Conservation (phyloP, 1,139 yeast genomes). For the Diutina mesorugosa region DNA sequence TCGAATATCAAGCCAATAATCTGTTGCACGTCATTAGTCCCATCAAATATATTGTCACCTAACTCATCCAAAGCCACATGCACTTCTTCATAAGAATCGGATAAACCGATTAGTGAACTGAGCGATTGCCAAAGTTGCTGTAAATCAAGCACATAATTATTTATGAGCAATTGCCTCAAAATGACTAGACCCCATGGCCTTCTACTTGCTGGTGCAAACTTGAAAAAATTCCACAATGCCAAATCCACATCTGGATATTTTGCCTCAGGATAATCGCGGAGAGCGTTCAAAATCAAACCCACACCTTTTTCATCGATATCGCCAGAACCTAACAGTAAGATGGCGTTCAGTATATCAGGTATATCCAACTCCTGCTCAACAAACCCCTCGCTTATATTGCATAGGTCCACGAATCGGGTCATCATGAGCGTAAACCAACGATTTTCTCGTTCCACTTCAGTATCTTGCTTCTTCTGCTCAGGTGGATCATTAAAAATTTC, state of each 20-base stretch:
- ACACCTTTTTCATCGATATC: constrained; percentile 8
- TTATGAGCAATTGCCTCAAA: constrained; percentile 23
- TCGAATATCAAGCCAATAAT: background rate
- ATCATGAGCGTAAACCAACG: constrained; percentile 32
- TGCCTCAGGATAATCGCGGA: background rate
- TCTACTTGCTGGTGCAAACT: constrained; percentile 4
- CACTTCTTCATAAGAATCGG: constrained; percentile 10
- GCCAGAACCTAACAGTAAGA: constrained; percentile 5
- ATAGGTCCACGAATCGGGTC: constrained; percentile 11
- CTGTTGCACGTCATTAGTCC: constrained; percentile 7
- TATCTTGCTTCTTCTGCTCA: constrained; percentile 15
- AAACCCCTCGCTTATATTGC: constrained; percentile 7
- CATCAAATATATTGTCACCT: constrained; percentile 14
- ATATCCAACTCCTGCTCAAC: constrained; percentile 13
- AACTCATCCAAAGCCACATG: constrained; percentile 17
- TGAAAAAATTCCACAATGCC: constrained; percentile 18
- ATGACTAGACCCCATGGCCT: constrained; percentile 19
- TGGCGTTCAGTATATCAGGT: constrained; percentile 6
- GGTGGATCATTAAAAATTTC: constrained; percentile 23
- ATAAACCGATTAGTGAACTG: constrained; percentile 7
- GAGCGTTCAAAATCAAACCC: background rate
- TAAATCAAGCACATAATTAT: constrained; percentile 11
- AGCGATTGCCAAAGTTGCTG: constrained; percentile 14
- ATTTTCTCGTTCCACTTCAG: constrained; percentile 14
- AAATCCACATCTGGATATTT: constrained; percentile 9